Conservation (phyloP, 495 filamentous ascomycete species). For the Tuber aestivum region DNA sequence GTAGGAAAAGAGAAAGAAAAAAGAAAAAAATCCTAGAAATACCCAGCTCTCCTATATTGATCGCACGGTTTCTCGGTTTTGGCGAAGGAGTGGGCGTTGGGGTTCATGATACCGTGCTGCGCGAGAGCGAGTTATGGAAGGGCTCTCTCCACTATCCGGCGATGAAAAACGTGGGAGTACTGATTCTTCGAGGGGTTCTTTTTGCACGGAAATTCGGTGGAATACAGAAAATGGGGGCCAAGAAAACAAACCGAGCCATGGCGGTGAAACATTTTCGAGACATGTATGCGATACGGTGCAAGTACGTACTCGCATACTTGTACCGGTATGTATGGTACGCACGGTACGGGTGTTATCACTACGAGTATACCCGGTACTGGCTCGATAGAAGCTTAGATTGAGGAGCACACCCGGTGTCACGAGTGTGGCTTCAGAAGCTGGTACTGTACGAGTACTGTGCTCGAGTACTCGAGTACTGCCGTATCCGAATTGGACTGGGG, state of each 20-base stretch:
- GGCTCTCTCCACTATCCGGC: not conserved
- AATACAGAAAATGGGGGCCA: not conserved
- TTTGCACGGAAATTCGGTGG: not conserved
- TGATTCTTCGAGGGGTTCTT: not conserved
- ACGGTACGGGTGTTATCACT: too few relatives aligned
- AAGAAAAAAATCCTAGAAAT: constrained; percentile 29
- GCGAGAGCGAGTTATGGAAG: constrained; percentile 5
- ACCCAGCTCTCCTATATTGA: constrained; percentile 5
- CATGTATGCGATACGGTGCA: not conserved
- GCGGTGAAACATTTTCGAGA: not conserved
- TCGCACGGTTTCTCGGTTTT: constrained; percentile 18
- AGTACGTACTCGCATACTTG: too few relatives aligned
- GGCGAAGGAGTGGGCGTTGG: constrained; percentile 14
- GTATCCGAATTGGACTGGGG: not conserved
- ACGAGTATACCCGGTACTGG: too few relatives aligned
- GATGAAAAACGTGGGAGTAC: not conserved
- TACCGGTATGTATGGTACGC: too few relatives aligned
- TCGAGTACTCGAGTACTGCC: too few relatives aligned
- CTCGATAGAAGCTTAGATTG: not conserved
- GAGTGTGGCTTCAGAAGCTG: not conserved
- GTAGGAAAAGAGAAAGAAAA: too few relatives aligned
- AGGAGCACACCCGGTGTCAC: not conserved
- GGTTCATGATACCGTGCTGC: constrained; percentile 9
- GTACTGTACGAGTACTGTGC: too few relatives aligned
- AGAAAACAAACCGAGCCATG: not conserved